Percentiles rank a stretch among this genome's conserved stretches.
Conservation (phyloP, 306 rosid species). For the Lathyrus oleraceus region DNA sequence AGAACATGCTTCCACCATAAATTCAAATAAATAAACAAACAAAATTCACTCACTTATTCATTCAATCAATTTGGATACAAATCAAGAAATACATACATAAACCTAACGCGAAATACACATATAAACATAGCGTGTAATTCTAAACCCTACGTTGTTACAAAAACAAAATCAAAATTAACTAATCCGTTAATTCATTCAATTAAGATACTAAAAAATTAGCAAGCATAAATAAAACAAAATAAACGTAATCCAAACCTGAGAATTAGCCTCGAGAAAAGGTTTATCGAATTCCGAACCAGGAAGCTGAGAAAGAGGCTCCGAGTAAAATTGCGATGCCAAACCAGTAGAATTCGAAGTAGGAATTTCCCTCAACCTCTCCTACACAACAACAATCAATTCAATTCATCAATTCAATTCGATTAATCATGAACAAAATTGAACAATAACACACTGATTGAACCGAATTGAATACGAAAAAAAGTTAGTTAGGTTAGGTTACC, state of each 20-base stretch:
- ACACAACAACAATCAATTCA: constrained; percentile 1
- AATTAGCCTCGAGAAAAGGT: constrained; percentile 54
- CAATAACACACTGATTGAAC: too few species aligned
- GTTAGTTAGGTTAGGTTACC: constrained; percentile 7
- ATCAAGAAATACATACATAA: too few species aligned
- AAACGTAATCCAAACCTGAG: constrained; percentile 51
- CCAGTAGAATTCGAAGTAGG: constrained; percentile 58
- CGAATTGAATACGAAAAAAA: not conserved
- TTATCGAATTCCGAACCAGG: constrained; percentile 79
- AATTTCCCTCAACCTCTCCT: constrained; percentile 88
- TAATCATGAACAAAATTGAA: not conserved
- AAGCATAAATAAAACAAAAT: not conserved
- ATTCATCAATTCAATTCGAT: not conserved
- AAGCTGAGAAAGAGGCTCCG: constrained; percentile 38
- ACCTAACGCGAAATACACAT: too few species aligned
- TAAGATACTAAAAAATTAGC: too few species aligned
- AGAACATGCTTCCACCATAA: too few species aligned
- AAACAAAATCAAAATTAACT: too few species aligned
- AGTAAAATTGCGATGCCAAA: constrained; percentile 45
- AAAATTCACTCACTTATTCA: too few species aligned
- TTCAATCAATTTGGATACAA: too few species aligned
- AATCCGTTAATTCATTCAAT: too few species aligned
- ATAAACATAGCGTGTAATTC: too few species aligned
- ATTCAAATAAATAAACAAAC: too few species aligned
- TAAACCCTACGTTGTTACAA: too few species aligned